Conservation (phyloP, 208 protist genomes). For the Trypanosoma grayi region DNA sequence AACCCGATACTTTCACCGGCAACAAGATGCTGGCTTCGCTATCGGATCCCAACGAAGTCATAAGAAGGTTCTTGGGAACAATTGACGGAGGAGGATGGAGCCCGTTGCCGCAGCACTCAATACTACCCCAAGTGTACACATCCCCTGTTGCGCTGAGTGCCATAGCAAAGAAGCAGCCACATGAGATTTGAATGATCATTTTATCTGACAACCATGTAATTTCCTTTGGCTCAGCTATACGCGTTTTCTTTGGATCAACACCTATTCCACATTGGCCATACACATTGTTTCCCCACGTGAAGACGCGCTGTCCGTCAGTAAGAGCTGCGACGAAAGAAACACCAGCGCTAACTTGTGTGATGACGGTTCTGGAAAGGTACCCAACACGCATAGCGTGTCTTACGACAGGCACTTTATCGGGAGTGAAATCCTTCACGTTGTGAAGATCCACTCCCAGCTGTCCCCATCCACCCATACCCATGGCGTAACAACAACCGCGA, state of each 20-base stretch:
- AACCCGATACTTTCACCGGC: constrained; percentile 43
- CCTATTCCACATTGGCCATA: constrained; percentile 79
- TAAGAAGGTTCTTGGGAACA: constrained; percentile 53
- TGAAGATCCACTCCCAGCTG: constrained; percentile 65
- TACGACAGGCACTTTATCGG: constrained; percentile 62
- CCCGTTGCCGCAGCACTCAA: constrained; percentile 83
- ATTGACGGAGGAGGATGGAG: constrained; percentile 38
- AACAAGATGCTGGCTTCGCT: constrained; percentile 47
- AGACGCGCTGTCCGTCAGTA: constrained; percentile 71
- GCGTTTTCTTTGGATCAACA: constrained; percentile 47
- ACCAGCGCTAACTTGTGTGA: constrained; percentile 32
- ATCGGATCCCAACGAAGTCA: constrained; percentile 39
- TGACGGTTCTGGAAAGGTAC: constrained; percentile 54
- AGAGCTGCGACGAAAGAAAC: constrained; percentile 39
- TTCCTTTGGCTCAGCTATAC: constrained; percentile 56
- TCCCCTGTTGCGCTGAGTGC: constrained; percentile 60
- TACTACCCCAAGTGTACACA: constrained; percentile 79
- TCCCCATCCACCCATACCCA: constrained; percentile 76
- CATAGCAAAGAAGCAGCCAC: constrained; percentile 79
- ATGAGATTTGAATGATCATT: constrained; percentile 75
- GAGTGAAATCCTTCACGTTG: constrained; percentile 47
- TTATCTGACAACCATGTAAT: constrained; percentile 73
- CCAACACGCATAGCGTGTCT: constrained; percentile 57
- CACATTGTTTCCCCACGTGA: constrained; percentile 82
- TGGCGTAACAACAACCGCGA: constrained; percentile 59